Conservation (phyloP, 352 stramenopile species). For the Plasmopara viticola region DNA sequence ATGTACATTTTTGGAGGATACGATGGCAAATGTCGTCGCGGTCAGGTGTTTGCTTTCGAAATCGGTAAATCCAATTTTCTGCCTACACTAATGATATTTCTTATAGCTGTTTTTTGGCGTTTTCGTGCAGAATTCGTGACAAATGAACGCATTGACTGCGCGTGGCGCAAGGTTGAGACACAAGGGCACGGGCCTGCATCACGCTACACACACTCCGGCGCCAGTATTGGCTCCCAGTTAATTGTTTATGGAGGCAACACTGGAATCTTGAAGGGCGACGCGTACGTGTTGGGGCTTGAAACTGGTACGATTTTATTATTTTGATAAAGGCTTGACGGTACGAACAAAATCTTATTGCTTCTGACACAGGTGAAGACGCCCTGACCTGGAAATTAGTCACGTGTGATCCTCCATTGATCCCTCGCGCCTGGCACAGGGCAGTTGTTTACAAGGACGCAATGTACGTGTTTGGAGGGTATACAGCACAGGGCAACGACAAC, state of each 20-base stretch:
- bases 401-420: slow-evolving; percentile 29
- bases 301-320: slow-evolving; percentile 10
- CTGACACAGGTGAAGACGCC: slow-evolving; percentile 21
- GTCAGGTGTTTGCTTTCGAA: slow-evolving; percentile 39
- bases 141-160: slow-evolving; percentile 28
- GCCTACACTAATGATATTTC: background rate
- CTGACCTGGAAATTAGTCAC: slow-evolving; percentile 45
- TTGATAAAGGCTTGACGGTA: background rate
- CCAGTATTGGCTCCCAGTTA: slow-evolving; percentile 40
- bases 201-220: slow-evolving; percentile 48
- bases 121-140: slow-evolving; percentile 22
- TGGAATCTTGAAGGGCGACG: slow-evolving; percentile 51
- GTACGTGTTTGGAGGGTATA: slow-evolving; percentile 55
- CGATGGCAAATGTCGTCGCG: slow-evolving; percentile 46
- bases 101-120: background rate
- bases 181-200: slow-evolving; percentile 31
- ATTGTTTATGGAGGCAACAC: slow-evolving; percentile 55
- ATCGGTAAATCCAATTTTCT: slow-evolving; percentile 22
- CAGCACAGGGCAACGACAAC: slow-evolving; percentile 40
- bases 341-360: background rate
- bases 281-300: slow-evolving; percentile 44
- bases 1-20: slow-evolving; percentile 68
- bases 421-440: slow-evolving; percentile 49
- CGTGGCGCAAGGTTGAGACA: slow-evolving; percentile 36
- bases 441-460: slow-evolving; percentile 35